Evolutionary conservation across 768 basidiomycete species (phyloP).

Genomic region (Cyclocybe cylindracea): DNA sequence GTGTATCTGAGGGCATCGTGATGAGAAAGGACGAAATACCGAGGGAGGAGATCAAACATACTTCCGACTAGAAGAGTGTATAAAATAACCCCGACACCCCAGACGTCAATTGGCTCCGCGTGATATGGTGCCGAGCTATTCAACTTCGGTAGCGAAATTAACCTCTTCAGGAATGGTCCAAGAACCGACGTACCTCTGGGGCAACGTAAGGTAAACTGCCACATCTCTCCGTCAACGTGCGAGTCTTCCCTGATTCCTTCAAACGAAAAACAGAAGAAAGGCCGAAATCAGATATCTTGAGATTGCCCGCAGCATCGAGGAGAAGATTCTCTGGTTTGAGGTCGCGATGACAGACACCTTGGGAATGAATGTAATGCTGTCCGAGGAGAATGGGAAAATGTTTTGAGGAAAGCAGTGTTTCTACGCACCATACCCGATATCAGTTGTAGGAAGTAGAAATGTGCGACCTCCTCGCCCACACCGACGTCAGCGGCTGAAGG

Average conservation of each 20-base stretch:
- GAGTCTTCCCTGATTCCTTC: constrained; percentile 76
- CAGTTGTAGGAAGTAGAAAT: constrained; percentile 88
- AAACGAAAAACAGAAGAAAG: constrained; percentile 88
- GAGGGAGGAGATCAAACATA: constrained; percentile 38
- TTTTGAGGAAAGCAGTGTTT: neutral
- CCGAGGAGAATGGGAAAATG: neutral
- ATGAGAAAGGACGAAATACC: neutral
- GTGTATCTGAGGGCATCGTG: constrained; percentile 68
- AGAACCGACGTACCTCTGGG: constrained; percentile 68
- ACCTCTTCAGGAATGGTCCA: neutral
- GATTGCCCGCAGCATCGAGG: constrained; percentile 76
- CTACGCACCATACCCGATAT: constrained; percentile 76
- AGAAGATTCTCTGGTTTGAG: constrained; percentile 96
- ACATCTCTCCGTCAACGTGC: constrained; percentile 78
- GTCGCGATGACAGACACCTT: constrained; percentile 95
- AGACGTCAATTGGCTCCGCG: constrained; percentile 93
- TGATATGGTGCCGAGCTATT: constrained; percentile 68
- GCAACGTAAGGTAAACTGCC: constrained; percentile 95
- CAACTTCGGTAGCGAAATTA: constrained; percentile 44
- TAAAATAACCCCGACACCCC: constrained; percentile 94
- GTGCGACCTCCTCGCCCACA: constrained; percentile 82
- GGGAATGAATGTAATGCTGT: constrained; percentile 80
- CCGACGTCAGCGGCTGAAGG: constrained; percentile 85
- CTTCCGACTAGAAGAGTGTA: constrained; percentile 91
- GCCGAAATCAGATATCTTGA: constrained; percentile 97